Percentiles rank a stretch among this genome's conserved stretches.
Evolutionary conservation across 202 grass and related monocot genomes (phyloP).

Genomic region (Panicum hallii): DNA sequence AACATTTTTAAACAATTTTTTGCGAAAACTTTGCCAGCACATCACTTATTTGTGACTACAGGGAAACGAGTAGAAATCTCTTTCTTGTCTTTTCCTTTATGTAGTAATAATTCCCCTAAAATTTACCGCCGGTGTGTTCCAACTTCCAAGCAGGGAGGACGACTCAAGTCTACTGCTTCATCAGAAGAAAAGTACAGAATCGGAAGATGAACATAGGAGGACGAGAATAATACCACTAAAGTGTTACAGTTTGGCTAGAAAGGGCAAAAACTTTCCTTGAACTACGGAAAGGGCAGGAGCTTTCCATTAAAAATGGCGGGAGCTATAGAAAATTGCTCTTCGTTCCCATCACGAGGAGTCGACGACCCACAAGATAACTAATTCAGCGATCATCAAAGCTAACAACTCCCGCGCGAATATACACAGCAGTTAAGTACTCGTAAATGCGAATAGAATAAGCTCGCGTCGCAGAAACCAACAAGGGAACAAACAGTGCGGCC

Average conservation of each 20-base stretch:
- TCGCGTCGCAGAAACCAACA: constrained; percentile 9
- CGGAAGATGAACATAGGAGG: neutral
- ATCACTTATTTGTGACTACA: no score
- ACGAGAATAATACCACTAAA: neutral
- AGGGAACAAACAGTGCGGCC: neutral
- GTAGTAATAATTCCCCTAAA: no score
- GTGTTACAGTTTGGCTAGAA: constrained; percentile 4
- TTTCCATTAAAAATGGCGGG: neutral
- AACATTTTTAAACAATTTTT: no score
- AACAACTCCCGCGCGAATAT: constrained; percentile 1
- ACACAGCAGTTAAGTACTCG: neutral
- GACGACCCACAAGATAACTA: constrained; percentile 23
- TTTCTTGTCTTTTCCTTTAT: neutral
- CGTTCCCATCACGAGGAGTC: neutral
- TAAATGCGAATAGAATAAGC: neutral
- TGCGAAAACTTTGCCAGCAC: no score
- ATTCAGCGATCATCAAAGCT: neutral
- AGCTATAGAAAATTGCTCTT: neutral
- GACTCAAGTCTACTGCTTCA: neutral
- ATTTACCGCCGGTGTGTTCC: no score
- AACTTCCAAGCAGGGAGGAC: neutral
- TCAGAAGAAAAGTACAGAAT: neutral
- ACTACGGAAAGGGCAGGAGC: neutral
- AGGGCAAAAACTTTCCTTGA: neutral
- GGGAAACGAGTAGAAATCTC: no score